phyloP scores from a whole-genome alignment of 352 stramenopile genomes.

The Globisporangium okanoganense region DNA sequence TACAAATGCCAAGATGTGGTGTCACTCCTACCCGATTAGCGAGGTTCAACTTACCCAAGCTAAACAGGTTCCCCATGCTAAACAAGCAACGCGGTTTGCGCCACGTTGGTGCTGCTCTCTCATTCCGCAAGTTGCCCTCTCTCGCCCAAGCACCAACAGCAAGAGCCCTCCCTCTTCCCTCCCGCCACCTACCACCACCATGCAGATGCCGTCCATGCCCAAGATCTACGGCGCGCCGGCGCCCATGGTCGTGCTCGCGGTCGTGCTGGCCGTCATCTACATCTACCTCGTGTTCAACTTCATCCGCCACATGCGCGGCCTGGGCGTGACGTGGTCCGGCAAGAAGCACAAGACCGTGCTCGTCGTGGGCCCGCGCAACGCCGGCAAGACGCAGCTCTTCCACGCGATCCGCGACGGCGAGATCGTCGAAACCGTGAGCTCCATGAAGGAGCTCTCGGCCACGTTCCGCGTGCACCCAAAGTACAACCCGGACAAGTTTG shows the following conservation, averaged over 20 bases:
- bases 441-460: constrained; percentile 78
- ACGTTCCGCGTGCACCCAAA: constrained; percentile 61
- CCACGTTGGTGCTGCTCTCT: neutral
- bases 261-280: constrained; percentile 40
- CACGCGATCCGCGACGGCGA: constrained; percentile 67
- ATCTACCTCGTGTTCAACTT: constrained; percentile 57
- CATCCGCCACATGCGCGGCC: constrained; percentile 58
- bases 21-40: neutral
- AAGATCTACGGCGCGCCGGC: constrained; percentile 56
- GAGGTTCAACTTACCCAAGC: neutral
- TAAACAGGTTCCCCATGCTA: neutral
- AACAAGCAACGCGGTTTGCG: too few species aligned
- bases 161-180: neutral
- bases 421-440: constrained; percentile 75
- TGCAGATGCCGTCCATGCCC: constrained; percentile 14
- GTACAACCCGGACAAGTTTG: constrained; percentile 70
- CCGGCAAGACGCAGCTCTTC: constrained; percentile 84
- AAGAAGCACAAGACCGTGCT: constrained; percentile 76
- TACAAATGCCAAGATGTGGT: neutral
- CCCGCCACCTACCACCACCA: neutral
- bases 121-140: constrained; percentile 4
- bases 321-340: constrained; percentile 58
- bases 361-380: constrained; percentile 55
- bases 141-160: neutral
- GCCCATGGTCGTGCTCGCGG: constrained; percentile 53